These are phyloP conservation scores for Martensiomyces pterosporus DNA, from an alignment of 192 early-diverging fungal species.

Conservation along the genomic window DNA sequence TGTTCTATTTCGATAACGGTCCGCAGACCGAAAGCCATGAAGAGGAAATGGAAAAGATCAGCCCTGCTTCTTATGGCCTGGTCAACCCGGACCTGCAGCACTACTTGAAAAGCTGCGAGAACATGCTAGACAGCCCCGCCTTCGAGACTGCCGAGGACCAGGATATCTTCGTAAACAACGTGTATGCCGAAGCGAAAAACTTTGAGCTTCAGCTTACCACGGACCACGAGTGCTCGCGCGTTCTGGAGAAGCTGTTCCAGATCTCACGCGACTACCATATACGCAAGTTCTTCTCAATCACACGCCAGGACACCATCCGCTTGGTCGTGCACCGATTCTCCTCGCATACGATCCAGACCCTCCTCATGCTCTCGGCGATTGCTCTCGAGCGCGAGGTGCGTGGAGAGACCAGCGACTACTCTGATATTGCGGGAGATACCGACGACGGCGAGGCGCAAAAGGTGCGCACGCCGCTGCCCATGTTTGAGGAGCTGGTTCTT, in stretches of 20 bases:
- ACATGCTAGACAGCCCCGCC: constrained; percentile 54
- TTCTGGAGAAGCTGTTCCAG: constrained; percentile 75
- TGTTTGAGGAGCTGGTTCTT: constrained; percentile 62
- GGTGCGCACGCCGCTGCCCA: constrained; percentile 56
- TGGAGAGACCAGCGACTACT: constrained; percentile 29
- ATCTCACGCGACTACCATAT: constrained; percentile 70
- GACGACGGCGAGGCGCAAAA: too few relatives aligned
- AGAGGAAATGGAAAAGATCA: constrained; percentile 6
- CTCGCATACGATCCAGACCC: constrained; percentile 82
- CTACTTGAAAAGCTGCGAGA: constrained; percentile 61
- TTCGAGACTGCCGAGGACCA: constrained; percentile 60
- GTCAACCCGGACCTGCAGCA: constrained; percentile 30
- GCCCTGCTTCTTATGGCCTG: constrained; percentile 25
- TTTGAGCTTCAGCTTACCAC: constrained; percentile 73
- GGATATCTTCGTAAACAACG: constrained; percentile 68
- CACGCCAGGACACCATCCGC: constrained; percentile 56
- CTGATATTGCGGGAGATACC: constrained; percentile 17
- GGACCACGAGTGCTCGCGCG: constrained; percentile 69
- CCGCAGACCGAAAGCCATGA: background rate
- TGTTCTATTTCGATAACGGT: constrained; percentile 12
- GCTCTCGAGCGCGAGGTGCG: constrained; percentile 71
- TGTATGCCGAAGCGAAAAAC: constrained; percentile 69
- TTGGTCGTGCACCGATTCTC: constrained; percentile 82
- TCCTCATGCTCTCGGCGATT: constrained; percentile 66
- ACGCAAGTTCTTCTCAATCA: constrained; percentile 60